Conservation (phyloP, 148 eudicot genomes). For the Fagopyrum tataricum region DNA sequence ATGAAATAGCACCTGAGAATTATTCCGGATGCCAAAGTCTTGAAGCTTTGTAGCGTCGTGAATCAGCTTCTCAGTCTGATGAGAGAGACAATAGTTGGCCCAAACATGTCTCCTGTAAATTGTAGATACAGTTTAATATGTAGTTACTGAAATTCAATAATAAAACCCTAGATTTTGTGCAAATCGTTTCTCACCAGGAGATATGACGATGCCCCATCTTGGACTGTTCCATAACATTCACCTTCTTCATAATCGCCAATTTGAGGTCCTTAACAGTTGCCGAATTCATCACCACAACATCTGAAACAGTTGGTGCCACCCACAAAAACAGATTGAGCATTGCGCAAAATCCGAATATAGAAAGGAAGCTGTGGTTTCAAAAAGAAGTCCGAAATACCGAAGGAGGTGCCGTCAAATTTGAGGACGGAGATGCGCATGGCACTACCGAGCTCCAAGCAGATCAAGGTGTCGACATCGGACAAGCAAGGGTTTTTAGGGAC, state of each 20-base stretch:
- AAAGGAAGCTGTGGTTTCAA: background rate
- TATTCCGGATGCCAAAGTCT: conserved; percentile 68
- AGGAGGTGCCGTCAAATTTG: conserved; percentile 61
- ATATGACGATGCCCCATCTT: conserved; percentile 96
- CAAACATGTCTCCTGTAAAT: conserved; percentile 85
- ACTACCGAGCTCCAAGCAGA: conserved; percentile 87
- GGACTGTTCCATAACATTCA: conserved; percentile 68
- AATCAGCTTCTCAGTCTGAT: conserved; percentile 74
- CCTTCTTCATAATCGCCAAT: conserved; percentile 55
- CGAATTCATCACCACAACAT: conserved; percentile 75
- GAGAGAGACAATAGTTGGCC: conserved; percentile 71
- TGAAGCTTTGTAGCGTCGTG: conserved; percentile 55
- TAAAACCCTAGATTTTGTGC: background rate
- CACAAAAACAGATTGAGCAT: background rate
- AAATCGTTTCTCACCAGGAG: conserved; percentile 42
- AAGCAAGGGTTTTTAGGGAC: conserved; percentile 70
- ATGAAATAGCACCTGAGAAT: conserved; percentile 57
- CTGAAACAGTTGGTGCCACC: conserved; percentile 25
- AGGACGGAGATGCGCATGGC: conserved; percentile 87
- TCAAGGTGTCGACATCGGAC: conserved; percentile 76
- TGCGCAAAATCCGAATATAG: conserved; percentile 23
- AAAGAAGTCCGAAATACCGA: conserved; percentile 37
- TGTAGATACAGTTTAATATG: too few species aligned
- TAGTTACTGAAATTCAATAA: background rate
- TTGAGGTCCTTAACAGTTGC: conserved; percentile 81